A percentile compares a stretch with the other conserved stretches of the same genome.
These are phyloP conservation scores for Claviceps quebecensis DNA, from an alignment of 2,329 filamentous ascomycete species.

Conservation along the genomic window DNA sequence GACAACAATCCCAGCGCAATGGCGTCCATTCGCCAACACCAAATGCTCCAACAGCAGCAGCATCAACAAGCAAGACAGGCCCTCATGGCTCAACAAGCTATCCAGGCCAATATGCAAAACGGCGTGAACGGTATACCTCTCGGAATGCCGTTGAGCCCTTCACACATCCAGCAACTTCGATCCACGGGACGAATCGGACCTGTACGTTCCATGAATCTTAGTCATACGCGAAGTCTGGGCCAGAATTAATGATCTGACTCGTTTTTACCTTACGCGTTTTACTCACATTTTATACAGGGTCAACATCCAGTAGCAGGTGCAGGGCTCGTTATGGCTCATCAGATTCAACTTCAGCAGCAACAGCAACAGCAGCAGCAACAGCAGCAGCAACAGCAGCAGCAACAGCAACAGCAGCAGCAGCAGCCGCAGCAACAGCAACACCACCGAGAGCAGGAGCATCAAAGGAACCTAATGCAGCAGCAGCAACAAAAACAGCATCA, in stretches of 20 bases:
- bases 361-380: not conserved
- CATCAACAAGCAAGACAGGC: slow-evolving; percentile 37
- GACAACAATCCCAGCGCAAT: slow-evolving; percentile 24
- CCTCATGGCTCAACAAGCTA: slow-evolving; percentile 41
- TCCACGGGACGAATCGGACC: slow-evolving; percentile 25
- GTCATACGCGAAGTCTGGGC: too few species aligned
- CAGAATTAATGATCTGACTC: not conserved
- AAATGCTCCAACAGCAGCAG: slow-evolving; percentile 44
- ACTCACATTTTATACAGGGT: slow-evolving; percentile 9
- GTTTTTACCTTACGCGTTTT: not conserved
- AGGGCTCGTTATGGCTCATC: slow-evolving; percentile 29
- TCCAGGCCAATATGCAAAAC: slow-evolving; percentile 35
- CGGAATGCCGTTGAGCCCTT: slow-evolving; percentile 34
- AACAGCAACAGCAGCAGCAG: not conserved
- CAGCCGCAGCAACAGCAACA: not conserved
- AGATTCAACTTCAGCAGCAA: slow-evolving; percentile 32
- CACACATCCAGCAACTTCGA: slow-evolving; percentile 38
- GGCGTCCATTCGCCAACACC: slow-evolving; percentile 37
- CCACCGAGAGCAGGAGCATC: too few species aligned
- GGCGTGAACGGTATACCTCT: slow-evolving; percentile 33
- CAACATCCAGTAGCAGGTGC: slow-evolving; percentile 20
- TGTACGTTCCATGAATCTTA: slow-evolving; percentile 18
- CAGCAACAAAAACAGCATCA: too few species aligned
- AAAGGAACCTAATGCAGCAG: too few species aligned
- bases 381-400: not conserved